Percentiles rank a stretch among this genome's conserved stretches.
Evolutionary conservation across 2,329 filamentous ascomycete genomes (phyloP).

Genomic region (Fusarium foetens): DNA sequence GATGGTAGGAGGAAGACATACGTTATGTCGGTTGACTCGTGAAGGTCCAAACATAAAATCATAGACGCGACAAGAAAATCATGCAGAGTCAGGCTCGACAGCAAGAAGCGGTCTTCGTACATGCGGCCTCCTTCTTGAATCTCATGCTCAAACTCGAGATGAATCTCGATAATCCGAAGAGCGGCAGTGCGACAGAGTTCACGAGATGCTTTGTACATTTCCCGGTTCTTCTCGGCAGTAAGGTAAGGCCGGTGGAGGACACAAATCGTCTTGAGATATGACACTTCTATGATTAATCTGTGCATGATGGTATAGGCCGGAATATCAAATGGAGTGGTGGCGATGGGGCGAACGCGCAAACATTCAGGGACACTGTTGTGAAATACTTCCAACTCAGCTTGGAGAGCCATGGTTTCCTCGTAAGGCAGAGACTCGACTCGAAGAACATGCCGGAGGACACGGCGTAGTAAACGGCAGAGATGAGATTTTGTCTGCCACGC

Average conservation of each 20-base stretch:
- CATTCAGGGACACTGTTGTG: slow-evolving; percentile 51
- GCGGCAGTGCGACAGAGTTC: slow-evolving; percentile 56
- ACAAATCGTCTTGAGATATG: slow-evolving; percentile 60
- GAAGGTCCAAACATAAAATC: slow-evolving; percentile 65
- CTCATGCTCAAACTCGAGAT: slow-evolving; percentile 59
- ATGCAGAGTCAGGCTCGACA: slow-evolving; percentile 63
- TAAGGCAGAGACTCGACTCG: slow-evolving; percentile 52
- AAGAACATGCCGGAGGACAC: slow-evolving; percentile 55
- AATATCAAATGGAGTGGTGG: slow-evolving; percentile 55
- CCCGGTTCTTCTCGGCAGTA: slow-evolving; percentile 51
- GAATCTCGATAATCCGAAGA: slow-evolving; percentile 57
- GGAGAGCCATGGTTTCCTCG: slow-evolving; percentile 48
- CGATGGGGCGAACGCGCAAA: slow-evolving; percentile 55
- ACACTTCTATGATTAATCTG: slow-evolving; percentile 59
- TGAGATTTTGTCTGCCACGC: slow-evolving; percentile 57
- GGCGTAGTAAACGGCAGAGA: slow-evolving; percentile 56
- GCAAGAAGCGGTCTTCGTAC: slow-evolving; percentile 63
- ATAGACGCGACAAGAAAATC: slow-evolving; percentile 70
- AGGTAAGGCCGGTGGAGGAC: slow-evolving; percentile 62
- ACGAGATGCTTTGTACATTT: slow-evolving; percentile 53
- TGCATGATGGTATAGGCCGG: slow-evolving; percentile 59
- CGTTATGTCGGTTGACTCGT: slow-evolving; percentile 53
- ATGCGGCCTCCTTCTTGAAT: slow-evolving; percentile 61
- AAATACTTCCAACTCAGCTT: slow-evolving; percentile 54
- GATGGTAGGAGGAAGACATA: slow-evolving; percentile 26